Evolutionary conservation across 495 filamentous ascomycete species (phyloP), one percentile per base, ranked within the genome.

Genomic region (Cercophora samala): DNA sequence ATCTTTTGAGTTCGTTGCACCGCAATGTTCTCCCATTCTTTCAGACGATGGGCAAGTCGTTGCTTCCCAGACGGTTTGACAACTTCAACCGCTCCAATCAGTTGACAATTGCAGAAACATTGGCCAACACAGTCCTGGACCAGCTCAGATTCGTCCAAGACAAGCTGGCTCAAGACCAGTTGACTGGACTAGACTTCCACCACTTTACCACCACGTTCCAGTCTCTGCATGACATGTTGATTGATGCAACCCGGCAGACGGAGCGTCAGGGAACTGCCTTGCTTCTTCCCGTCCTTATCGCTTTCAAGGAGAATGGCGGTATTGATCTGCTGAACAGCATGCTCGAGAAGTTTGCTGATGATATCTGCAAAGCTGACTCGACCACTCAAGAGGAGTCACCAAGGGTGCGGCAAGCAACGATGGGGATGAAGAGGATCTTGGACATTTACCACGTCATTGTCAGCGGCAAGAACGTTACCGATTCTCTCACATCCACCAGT

Each of bases 201-300:
- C 94, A 95, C 74, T 91, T 90, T 82, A 90, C 92, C 63, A 86
- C 92, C 29, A 90, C 92, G 73, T 77, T 97, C 17, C 88, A 89
- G 58, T 88, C 90, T 0, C 79, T 96, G 52, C 88, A 88, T 37
- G 89, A 92, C 67, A 82, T 96, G 72, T 79, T 97, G 58, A 86
- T 93, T 66, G 93, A 96, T 52, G 71, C 75, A 19, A 64, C 66
- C 46, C 81, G 83, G 56, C 77, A 79, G 17, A 74, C 79, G 58
- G 90, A 91, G 21, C 88, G 87, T 3, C 79, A 82, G 4, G 79
- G 76, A n/a, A 76, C 84, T 3, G 88, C 90, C 68, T 86, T 91
- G 29, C 85, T 97, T 56, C 91, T 91, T 8, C 83, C 93, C 18
- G 89, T 97, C 32, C 76, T 97, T 37, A 84, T 93, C 68, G 88